Evolutionary conservation across 2,329 filamentous ascomycete species (phyloP).

Genomic region (Fusarium agapanthi): DNA sequence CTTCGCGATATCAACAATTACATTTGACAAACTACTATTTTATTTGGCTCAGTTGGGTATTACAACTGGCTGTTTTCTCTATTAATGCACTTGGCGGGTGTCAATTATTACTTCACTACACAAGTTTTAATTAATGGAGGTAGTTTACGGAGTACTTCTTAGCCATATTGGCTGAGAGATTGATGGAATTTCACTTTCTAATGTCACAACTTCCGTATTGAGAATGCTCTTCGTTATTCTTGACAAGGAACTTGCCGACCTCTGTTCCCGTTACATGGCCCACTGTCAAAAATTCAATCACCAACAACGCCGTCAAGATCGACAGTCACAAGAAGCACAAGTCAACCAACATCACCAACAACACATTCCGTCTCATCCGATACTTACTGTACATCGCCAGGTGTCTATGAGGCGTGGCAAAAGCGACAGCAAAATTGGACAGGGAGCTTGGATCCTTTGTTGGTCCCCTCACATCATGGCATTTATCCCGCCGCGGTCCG

Average conservation of each 20-base stretch:
- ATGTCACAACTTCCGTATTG: not conserved
- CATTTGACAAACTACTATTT: not conserved
- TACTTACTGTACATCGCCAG: not conserved
- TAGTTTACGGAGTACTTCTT: not conserved
- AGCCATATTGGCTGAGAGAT: not conserved
- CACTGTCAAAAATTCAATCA: not conserved
- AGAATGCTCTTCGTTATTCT: not conserved
- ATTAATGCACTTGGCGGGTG: no score
- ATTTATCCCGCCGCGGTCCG: slow-evolving; percentile 21
- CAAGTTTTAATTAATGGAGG: not conserved
- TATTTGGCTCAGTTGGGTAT: not conserved
- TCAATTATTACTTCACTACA: not conserved
- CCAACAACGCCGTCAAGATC: not conserved
- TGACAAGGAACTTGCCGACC: not conserved
- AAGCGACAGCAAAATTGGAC: not conserved
- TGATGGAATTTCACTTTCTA: not conserved
- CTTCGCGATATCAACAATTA: not conserved
- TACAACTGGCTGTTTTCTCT: not conserved
- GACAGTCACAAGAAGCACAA: not conserved
- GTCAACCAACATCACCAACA: not conserved
- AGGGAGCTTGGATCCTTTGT: slow-evolving; percentile 25
- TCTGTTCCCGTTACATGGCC: not conserved
- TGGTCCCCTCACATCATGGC: slow-evolving; percentile 1
- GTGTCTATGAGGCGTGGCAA: not conserved
- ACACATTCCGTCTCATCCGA: not conserved